Evolutionary conservation across 2,329 filamentous ascomycete species (phyloP), one percentile per base, ranked within the genome.

Genomic region (Furcasterigmium sp.): DNA sequence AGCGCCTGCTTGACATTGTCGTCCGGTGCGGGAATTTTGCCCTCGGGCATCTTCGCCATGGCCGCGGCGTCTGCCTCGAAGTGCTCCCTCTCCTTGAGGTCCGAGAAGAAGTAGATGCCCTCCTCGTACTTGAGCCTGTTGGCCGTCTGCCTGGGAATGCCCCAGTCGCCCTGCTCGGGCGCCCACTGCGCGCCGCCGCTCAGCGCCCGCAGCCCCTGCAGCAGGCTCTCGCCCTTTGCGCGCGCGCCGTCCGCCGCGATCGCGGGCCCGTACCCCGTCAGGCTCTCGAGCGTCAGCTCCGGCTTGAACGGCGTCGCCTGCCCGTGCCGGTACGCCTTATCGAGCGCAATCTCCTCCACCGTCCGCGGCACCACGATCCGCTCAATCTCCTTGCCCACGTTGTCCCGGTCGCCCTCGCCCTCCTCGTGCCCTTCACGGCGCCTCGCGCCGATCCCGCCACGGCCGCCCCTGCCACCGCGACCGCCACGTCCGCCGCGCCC

Each of bases 131-230:
- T 35, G 32, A 35, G 32, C n/a, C 32, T 15, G 32, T 23, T 23
- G 15, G 19, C 26, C 28, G 26, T 28, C 18, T 40, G 38, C 18
- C 38, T n/a, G 2, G 38, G 32, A 8, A 35, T 35, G 7, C 32
- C 32, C 32, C 32, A 35, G 4, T 35, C 11, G 29, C 32, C 29
- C 20, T 21, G 14, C 13, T 45, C 38, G 26, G 44, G 39, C 6
- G 26, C 25, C n/a, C 30, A 45, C 13, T 37, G 26, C 21, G 29
- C 19, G 20, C 65, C 64, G 9, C 59, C 56, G 32, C 57, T 62
- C 15, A 70, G 53, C 7, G 58, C 51, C 37, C 58, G 60, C 39
- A 69, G 58, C 41, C 57, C 65, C 46, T 60, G 53, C 44, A 68
- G 46, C 28, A 68, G 59, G 14, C 59, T 53, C 7, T 41, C 41